phyloP scores from a whole-genome alignment of 140 eudicot species.

The Oenanthe javanica region DNA sequence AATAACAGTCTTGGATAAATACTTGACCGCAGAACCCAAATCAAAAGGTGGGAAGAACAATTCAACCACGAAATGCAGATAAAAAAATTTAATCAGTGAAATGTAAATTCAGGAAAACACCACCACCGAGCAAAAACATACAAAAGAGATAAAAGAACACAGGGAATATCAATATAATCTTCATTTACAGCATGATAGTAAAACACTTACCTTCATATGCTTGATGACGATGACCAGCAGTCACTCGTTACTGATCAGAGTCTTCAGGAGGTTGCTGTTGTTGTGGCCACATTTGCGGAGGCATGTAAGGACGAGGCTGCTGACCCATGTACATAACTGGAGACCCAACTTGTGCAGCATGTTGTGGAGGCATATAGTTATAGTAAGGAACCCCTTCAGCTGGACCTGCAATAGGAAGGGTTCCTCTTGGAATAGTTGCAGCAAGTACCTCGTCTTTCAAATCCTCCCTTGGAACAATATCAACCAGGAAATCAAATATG shows the following conservation, averaged over 20 bases:
- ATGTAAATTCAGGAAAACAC: neutral
- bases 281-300: conserved; percentile 24
- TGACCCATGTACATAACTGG: conserved; percentile 4
- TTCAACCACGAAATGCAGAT: neutral
- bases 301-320: conserved; percentile 14
- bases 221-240: conserved; percentile 3
- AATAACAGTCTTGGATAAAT: neutral
- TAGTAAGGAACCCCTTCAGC: conserved; percentile 18
- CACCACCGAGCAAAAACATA: neutral
- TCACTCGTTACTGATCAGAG: conserved; percentile 32
- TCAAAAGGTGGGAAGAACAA: neutral
- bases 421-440: conserved; percentile 9
- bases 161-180: no score
- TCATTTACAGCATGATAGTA: neutral
- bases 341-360: conserved; percentile 6
- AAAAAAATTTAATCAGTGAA: neutral
- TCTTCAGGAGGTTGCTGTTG: conserved; percentile 65
- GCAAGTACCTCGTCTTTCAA: conserved; percentile 10
- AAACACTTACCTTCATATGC: conserved; percentile 11
- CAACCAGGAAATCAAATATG: conserved; percentile 44
- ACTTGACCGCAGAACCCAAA: neutral
- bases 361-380: conserved; percentile 9
- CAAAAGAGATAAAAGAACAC: no score
- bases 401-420: conserved; percentile 10
- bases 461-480: conserved; percentile 39